Conservation (phyloP, 495 filamentous ascomycete species). For the Penicillium cosmopolitanum region DNA sequence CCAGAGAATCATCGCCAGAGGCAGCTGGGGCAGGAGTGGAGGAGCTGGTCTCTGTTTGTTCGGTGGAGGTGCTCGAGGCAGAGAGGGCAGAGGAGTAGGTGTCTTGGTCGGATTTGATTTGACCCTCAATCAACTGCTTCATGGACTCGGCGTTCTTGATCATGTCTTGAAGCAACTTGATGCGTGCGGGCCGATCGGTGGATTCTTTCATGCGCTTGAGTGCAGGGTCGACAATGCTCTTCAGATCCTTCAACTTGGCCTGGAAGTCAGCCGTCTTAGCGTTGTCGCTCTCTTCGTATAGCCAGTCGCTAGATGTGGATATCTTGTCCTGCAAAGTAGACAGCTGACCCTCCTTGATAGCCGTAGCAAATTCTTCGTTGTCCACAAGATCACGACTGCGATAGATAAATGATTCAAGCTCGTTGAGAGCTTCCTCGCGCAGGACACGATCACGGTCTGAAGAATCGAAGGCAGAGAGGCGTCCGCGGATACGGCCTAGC, state of each 20-base stretch:
- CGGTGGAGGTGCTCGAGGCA: slow-evolving; percentile 31
- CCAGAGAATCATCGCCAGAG: slow-evolving; percentile 29
- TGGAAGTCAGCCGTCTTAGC: slow-evolving; percentile 73
- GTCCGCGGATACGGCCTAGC: slow-evolving; percentile 66
- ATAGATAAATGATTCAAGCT: slow-evolving; percentile 93
- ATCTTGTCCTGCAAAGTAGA: slow-evolving; percentile 63
- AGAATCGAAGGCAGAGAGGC: slow-evolving; percentile 77
- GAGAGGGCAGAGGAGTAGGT: slow-evolving; percentile 41
- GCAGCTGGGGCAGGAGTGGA: slow-evolving; percentile 33
- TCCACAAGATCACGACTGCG: slow-evolving; percentile 79
- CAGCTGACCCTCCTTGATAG: slow-evolving; percentile 67
- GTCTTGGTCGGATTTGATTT: slow-evolving; percentile 48
- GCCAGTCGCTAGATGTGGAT: slow-evolving; percentile 78
- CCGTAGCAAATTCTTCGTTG: slow-evolving; percentile 70
- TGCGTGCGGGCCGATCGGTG: slow-evolving; percentile 63
- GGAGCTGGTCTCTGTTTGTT: slow-evolving; percentile 29
- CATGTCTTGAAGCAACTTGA: slow-evolving; percentile 65
- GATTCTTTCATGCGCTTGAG: slow-evolving; percentile 69
- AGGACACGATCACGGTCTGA: slow-evolving; percentile 77
- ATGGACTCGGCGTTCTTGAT: slow-evolving; percentile 60
- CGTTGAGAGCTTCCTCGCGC: slow-evolving; percentile 88
- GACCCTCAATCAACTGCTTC: slow-evolving; percentile 43
- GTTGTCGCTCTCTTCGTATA: slow-evolving; percentile 82
- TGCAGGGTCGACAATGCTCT: slow-evolving; percentile 70
- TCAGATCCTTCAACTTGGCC: slow-evolving; percentile 69